Conservation (phyloP, 805 yeast genomes). For the Candida patagonica region DNA sequence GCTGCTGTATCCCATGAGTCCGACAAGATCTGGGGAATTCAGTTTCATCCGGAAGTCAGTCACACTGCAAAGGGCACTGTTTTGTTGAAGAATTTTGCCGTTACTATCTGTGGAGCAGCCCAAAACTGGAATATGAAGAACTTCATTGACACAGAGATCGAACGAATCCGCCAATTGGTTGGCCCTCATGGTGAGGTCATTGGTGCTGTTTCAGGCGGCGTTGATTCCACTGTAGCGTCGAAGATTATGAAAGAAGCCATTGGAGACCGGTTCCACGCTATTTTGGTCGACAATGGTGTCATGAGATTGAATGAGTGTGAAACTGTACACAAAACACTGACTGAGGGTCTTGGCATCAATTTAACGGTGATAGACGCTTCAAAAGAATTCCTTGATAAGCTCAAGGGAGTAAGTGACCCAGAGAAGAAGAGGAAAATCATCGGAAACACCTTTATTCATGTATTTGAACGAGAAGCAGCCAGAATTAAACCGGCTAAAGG, state of each 20-base stretch:
- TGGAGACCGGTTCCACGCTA: constrained; percentile 98
- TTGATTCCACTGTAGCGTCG: constrained; percentile 98
- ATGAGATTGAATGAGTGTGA: constrained; percentile 91
- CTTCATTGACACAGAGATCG: constrained; percentile 93
- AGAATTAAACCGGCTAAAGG: constrained; percentile 72
- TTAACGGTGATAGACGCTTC: constrained; percentile 91
- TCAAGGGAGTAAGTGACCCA: constrained; percentile 94
- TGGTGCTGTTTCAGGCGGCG: constrained; percentile 99
- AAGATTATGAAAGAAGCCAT: constrained; percentile 97
- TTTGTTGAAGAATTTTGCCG: constrained; percentile 85
- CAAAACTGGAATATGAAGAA: constrained; percentile 98
- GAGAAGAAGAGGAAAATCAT: constrained; percentile 98
- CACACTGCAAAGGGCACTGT: constrained; percentile 88
- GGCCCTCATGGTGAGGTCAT: constrained; percentile 98
- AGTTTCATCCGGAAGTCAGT: constrained; percentile 98
- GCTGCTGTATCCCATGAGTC: constrained; percentile 80
- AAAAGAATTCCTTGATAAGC: constrained; percentile 75
- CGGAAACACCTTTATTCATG: constrained; percentile 95
- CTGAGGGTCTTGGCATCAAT: constrained; percentile 90
- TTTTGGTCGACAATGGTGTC: constrained; percentile 95
- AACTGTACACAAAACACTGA: constrained; percentile 78
- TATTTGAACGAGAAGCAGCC: constrained; percentile 93
- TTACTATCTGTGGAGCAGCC: constrained; percentile 73
- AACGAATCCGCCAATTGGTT: constrained; percentile 80
- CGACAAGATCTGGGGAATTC: constrained; percentile 82